phyloP scores from a whole-genome alignment of 2,329 filamentous ascomycete genomes.

The Claviceps quebecensis region DNA sequence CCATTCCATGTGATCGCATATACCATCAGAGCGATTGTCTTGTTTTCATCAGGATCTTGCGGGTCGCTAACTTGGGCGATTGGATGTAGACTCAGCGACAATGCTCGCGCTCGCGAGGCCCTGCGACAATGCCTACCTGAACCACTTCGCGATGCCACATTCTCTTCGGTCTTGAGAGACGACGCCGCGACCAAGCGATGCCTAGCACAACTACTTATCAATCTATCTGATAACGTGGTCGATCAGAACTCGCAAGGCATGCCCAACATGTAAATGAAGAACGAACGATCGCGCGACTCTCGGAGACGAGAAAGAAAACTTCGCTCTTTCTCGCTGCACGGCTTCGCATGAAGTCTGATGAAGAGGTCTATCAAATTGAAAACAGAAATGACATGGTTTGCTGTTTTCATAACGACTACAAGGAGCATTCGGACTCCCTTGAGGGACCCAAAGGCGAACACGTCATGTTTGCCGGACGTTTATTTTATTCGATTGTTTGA shows the following conservation, averaged over 20 bases:
- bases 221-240: constrained; percentile 78
- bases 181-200: constrained; percentile 96
- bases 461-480: not conserved
- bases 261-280: constrained; percentile 19
- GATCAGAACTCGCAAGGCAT: constrained; percentile 26
- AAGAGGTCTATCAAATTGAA: not conserved
- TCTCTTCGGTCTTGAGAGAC: constrained; percentile 88
- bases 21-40: not conserved
- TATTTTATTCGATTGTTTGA: not conserved
- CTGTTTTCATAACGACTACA: constrained; percentile 2
- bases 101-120: constrained; percentile 87
- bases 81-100: constrained; percentile 66
- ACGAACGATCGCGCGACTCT: not conserved
- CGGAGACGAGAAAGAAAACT: not conserved
- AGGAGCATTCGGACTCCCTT: not conserved
- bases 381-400: not conserved
- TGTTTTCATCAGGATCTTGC: not conserved
- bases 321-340: not conserved
- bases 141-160: constrained; percentile 95
- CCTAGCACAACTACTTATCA: constrained; percentile 91
- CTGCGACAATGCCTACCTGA: constrained; percentile 92
- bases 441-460: not conserved
- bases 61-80: constrained; percentile 8
- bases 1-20: too few species aligned
- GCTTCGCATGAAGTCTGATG: constrained; percentile 5